Conservation (phyloP, 331 rosid species). For the Pyracantha coccinea region DNA sequence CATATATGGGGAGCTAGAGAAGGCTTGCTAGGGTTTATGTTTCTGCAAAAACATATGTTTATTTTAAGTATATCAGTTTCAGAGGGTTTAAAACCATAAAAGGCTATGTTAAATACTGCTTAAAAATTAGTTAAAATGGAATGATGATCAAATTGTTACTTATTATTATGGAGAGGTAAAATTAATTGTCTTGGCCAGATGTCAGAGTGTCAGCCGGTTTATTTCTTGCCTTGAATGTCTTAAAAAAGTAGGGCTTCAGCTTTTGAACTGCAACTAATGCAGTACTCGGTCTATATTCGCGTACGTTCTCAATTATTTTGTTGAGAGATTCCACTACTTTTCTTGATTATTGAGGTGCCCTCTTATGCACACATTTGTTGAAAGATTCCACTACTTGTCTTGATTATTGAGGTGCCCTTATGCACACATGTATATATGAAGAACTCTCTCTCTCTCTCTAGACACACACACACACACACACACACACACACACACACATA, state of each 20-base stretch:
- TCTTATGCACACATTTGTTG: no score
- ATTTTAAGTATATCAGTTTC: no score
- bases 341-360: no score
- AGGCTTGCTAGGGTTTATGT: no score
- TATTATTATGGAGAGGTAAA: neutral
- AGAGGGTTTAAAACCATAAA: no score
- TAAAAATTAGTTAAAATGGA: neutral
- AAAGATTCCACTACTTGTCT: neutral
- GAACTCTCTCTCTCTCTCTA: neutral
- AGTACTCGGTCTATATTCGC: conserved; percentile 3
- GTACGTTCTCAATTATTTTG: conserved; percentile 38
- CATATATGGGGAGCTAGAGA: no score
- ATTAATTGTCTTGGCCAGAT: neutral
- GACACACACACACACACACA: no score
- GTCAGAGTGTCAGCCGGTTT: neutral
- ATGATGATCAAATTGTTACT: neutral
- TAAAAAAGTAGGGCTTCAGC: neutral
- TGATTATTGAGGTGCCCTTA: neutral
- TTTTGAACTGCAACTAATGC: conserved; percentile 18
- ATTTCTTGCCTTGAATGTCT: neutral
- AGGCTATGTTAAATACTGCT: neutral
- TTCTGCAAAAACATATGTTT: no score
- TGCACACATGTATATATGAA: neutral
- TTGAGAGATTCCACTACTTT: conserved; percentile 22
- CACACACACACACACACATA: no score